Percentiles rank a stretch among this genome's conserved stretches.
phyloP scores from a whole-genome alignment of 1,284 basidiomycete genomes.

The Inonotus hispidus region DNA sequence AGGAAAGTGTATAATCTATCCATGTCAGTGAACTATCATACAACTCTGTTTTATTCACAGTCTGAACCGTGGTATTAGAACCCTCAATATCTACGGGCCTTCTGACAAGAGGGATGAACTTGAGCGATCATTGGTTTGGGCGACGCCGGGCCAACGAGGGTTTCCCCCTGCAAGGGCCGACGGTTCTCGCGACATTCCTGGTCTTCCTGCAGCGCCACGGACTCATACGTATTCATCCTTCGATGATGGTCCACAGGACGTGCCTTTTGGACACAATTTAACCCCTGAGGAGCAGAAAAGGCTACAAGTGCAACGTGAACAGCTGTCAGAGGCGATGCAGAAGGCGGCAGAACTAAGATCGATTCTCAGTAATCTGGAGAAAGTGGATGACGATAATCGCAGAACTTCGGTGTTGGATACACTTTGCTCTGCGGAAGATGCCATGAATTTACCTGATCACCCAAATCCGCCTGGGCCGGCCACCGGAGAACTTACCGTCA shows the following conservation, averaged over 20 bases:
- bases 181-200: constrained; percentile 25
- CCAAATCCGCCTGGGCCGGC: constrained; percentile 62
- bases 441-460: constrained; percentile 61
- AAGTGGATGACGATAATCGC: constrained; percentile 71
- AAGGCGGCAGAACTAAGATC: constrained; percentile 61
- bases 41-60: background rate
- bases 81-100: constrained; percentile 66
- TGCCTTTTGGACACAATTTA: constrained; percentile 12
- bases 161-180: constrained; percentile 33
- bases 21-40: constrained; percentile 38
- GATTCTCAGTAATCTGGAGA: constrained; percentile 64
- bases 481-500: constrained; percentile 59
- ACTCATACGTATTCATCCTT: constrained; percentile 20
- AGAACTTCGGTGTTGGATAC: constrained; percentile 65
- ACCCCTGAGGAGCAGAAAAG: constrained; percentile 32
- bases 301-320: constrained; percentile 29
- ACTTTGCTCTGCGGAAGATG: constrained; percentile 60
- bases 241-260: constrained; percentile 22
- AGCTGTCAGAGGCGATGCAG: constrained; percentile 44
- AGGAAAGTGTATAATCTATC: constrained; percentile 46
- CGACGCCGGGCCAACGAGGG: constrained; percentile 61
- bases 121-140: constrained; percentile 68
- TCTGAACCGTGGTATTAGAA: constrained; percentile 35
- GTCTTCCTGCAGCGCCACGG: constrained; percentile 18
- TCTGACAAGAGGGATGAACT: constrained; percentile 51